Conservation (phyloP, 2,329 filamentous ascomycete species). For the Nemania sp. region DNA sequence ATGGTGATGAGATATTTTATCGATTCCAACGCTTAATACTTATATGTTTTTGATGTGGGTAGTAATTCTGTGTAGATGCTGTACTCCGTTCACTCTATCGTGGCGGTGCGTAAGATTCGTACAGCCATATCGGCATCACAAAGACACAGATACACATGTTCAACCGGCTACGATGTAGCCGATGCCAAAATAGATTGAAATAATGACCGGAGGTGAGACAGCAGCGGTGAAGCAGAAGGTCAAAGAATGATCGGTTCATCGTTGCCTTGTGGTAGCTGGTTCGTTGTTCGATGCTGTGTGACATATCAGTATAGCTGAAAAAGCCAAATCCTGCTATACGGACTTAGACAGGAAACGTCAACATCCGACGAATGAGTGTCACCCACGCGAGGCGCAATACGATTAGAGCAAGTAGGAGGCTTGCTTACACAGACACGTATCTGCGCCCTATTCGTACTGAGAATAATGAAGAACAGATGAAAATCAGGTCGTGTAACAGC, state of each 20-base stretch:
- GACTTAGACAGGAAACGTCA: conserved; percentile 1
- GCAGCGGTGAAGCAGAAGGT: not conserved
- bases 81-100: too few species aligned
- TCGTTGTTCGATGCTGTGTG: not conserved
- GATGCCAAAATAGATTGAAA: conserved; percentile 14
- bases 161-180: conserved; percentile 9
- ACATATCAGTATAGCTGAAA: not conserved
- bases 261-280: conserved; percentile 7
- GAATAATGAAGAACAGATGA: not conserved
- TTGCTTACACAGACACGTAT: not conserved
- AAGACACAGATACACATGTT: too few species aligned
- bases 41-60: not conserved
- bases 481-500: not conserved
- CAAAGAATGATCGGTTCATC: not conserved
- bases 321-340: too few species aligned
- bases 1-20: not conserved
- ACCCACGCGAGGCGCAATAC: not conserved
- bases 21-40: not conserved
- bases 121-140: too few species aligned
- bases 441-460: not conserved
- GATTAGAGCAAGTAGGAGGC: not conserved
- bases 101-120: too few species aligned
- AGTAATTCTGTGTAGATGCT: not conserved
- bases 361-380: conserved; percentile 8
- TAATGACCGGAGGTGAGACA: not conserved